phyloP scores from a whole-genome alignment of 2,329 filamentous ascomycete genomes.

The Pezicula rhizophila region DNA sequence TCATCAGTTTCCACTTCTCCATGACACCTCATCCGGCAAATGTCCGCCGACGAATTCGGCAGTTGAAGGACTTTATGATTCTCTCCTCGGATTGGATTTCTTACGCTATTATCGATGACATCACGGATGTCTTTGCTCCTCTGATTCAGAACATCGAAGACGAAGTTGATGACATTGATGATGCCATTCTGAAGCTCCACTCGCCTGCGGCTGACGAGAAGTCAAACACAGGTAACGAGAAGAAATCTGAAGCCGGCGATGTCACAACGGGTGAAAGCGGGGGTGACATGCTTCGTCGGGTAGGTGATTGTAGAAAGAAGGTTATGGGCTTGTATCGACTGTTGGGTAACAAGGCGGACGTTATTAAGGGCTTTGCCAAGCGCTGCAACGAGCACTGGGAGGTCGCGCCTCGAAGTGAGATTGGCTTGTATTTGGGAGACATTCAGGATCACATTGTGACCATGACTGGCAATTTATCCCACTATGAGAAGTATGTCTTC shows the following conservation, averaged over 20 bases:
- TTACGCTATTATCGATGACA: slow-evolving; percentile 96
- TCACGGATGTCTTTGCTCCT: slow-evolving; percentile 92
- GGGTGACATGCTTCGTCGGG: slow-evolving; percentile 82
- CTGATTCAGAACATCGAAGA: slow-evolving; percentile 90
- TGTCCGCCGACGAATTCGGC: slow-evolving; percentile 85
- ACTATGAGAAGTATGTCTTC: slow-evolving; percentile 81
- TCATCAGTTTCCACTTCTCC: slow-evolving; percentile 96
- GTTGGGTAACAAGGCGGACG: slow-evolving; percentile 94
- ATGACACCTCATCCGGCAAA: slow-evolving; percentile 94
- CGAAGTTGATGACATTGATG: slow-evolving; percentile 95
- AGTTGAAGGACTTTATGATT: slow-evolving; percentile 88
- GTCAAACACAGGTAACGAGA: slow-evolving; percentile 35
- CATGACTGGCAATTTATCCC: slow-evolving; percentile 92
- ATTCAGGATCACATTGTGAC: slow-evolving; percentile 99
- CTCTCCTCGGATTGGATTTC: slow-evolving; percentile 96
- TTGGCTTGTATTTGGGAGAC: slow-evolving; percentile 94
- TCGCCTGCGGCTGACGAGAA: slow-evolving; percentile 42
- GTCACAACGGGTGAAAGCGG: slow-evolving; percentile 38
- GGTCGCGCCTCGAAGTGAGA: slow-evolving; percentile 88
- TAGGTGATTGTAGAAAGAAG: slow-evolving; percentile 92
- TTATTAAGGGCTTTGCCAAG: slow-evolving; percentile 98
- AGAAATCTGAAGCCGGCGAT: slow-evolving; percentile 39
- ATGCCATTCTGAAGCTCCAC: slow-evolving; percentile 79
- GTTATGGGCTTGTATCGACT: slow-evolving; percentile 94
- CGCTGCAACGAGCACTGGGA: slow-evolving; percentile 98